Conservation (phyloP, 352 stramenopile species). For the Phytophthora cajani region DNA sequence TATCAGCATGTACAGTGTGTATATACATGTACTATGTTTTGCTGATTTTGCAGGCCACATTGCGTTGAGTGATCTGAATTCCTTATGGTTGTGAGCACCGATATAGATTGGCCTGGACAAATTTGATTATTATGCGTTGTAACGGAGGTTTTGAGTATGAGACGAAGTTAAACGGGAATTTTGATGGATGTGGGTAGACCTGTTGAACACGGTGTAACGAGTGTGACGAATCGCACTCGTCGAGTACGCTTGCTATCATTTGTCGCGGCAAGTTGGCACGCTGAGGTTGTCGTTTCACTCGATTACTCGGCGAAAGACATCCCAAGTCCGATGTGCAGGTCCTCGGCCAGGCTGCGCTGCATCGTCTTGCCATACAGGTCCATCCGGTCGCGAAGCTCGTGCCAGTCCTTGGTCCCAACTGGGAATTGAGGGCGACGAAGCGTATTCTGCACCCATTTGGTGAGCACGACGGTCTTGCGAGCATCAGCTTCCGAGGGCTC, state of each 20-base stretch:
- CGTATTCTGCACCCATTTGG: conserved; percentile 35
- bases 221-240: too few species aligned
- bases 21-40: neutral
- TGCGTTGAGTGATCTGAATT: neutral
- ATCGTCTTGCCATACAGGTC: conserved; percentile 38
- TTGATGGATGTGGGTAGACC: conserved; percentile 2
- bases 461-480: conserved; percentile 33
- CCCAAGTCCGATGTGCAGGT: conserved; percentile 19
- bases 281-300: neutral
- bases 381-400: conserved; percentile 33
- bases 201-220: neutral
- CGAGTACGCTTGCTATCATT: neutral
- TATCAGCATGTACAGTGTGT: neutral
- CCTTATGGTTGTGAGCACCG: neutral
- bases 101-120: neutral
- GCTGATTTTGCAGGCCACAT: too few species aligned
- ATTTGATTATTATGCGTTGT: neutral
- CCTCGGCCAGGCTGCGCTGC: conserved; percentile 31
- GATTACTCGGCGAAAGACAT: conserved; percentile 4
- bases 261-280: neutral
- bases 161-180: conserved; percentile 8
- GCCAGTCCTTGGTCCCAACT: conserved; percentile 29
- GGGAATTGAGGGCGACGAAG: conserved; percentile 33
- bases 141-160: conserved; percentile 3
- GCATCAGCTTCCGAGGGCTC: neutral